These are phyloP conservation scores for Gymnopilus dilepis DNA, from an alignment of 768 basidiomycete genomes.

Conservation along the genomic window DNA sequence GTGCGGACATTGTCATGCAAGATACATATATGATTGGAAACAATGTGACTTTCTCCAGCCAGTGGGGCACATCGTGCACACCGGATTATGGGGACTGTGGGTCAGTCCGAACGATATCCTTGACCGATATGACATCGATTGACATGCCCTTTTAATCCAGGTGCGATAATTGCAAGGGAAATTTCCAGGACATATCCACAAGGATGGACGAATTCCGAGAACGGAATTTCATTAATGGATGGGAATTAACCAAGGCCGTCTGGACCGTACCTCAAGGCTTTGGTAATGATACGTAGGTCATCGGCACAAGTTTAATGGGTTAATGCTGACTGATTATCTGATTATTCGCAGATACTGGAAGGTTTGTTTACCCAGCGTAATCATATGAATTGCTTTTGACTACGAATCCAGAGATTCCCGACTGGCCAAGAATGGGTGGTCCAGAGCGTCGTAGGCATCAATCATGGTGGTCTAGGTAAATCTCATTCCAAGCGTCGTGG, in stretches of 20 bases:
- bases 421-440: slow-evolving; percentile 75
- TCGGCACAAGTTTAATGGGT: neutral
- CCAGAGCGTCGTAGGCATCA: slow-evolving; percentile 67
- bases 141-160: slow-evolving; percentile 24
- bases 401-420: slow-evolving; percentile 47
- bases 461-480: slow-evolving; percentile 56
- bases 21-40: slow-evolving; percentile 65
- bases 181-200: slow-evolving; percentile 71
- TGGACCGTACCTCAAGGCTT: slow-evolving; percentile 88
- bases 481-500: neutral
- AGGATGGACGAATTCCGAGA: slow-evolving; percentile 70
- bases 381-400: neutral
- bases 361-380: slow-evolving; percentile 26
- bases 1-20: slow-evolving; percentile 74
- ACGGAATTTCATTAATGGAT: slow-evolving; percentile 64
- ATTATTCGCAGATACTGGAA: slow-evolving; percentile 56
- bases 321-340: neutral
- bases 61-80: slow-evolving; percentile 69
- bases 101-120: slow-evolving; percentile 39
- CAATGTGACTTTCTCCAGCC: slow-evolving; percentile 66
- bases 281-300: slow-evolving; percentile 57
- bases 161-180: slow-evolving; percentile 67
- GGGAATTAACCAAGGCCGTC: slow-evolving; percentile 70
- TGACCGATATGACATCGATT: neutral
- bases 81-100: slow-evolving; percentile 75